Conservation (phyloP, 768 basidiomycete species). For the Mycena latifolia region DNA sequence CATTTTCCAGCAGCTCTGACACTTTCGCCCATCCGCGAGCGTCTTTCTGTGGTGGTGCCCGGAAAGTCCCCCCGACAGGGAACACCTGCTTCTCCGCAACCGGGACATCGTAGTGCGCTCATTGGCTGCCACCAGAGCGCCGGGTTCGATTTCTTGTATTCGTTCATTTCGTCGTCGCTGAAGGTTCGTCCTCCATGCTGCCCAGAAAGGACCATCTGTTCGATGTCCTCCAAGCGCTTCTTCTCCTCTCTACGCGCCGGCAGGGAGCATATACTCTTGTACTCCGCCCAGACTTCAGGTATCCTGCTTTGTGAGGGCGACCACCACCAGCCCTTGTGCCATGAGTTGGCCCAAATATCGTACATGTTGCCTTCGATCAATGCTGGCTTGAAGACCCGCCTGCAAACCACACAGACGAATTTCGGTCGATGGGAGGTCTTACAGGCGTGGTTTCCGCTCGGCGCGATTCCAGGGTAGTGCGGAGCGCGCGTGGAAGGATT, state of each 20-base stretch:
- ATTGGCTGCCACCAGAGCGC: constrained; percentile 27
- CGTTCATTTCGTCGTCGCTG: constrained; percentile 15
- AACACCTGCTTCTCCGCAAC: constrained; percentile 13
- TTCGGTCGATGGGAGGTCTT: constrained; percentile 22
- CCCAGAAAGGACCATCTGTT: constrained; percentile 1
- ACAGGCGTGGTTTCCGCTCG: constrained; percentile 21
- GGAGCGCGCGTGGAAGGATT: not conserved
- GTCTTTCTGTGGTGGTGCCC: constrained; percentile 19
- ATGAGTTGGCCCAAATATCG: constrained; percentile 13
- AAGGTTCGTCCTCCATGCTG: not conserved
- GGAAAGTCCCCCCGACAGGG: constrained; percentile 17
- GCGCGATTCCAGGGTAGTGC: constrained; percentile 8
- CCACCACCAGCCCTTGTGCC: constrained; percentile 26
- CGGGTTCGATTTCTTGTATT: constrained; percentile 22
- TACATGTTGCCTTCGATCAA: constrained; percentile 23
- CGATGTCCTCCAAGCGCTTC: constrained; percentile 4
- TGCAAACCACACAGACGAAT: constrained; percentile 27
- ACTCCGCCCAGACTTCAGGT: constrained; percentile 8
- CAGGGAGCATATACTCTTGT: not conserved
- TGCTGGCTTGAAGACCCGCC: constrained; percentile 20
- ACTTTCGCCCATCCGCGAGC: constrained; percentile 21
- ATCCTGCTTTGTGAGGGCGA: constrained; percentile 10
- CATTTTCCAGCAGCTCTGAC: constrained; percentile 3
- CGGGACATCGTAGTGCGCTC: constrained; percentile 15
- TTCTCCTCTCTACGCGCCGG: constrained; percentile 8